Conservation (phyloP, 148 eudicot species). For the Drosera capensis region DNA sequence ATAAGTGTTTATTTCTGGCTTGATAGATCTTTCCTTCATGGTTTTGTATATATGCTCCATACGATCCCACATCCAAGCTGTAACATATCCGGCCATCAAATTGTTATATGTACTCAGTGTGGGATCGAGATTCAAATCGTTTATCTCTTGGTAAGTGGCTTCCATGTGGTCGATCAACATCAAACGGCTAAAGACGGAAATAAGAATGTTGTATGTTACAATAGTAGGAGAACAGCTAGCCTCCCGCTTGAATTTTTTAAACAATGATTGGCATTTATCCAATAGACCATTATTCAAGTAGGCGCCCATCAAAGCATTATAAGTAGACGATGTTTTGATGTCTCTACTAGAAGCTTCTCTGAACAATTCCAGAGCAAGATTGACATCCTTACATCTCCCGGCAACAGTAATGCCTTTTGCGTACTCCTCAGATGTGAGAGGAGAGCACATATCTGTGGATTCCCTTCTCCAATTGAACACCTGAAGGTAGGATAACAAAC, state of each 20-base stretch:
- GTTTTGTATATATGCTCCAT: constrained; percentile 51
- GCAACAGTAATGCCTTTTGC: constrained; percentile 50
- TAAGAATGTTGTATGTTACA: constrained; percentile 71
- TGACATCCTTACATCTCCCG: constrained; percentile 46
- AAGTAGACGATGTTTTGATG: constrained; percentile 28
- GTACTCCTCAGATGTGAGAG: constrained; percentile 60
- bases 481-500: constrained; percentile 16
- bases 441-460: constrained; percentile 19
- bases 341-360: constrained; percentile 40
- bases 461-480: constrained; percentile 71
- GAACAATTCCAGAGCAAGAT: constrained; percentile 55
- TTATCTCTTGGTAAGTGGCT: constrained; percentile 38
- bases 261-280: constrained; percentile 46
- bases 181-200: constrained; percentile 56
- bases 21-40: constrained; percentile 32
- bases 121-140: constrained; percentile 35
- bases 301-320: constrained; percentile 74
- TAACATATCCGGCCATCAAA: constrained; percentile 68
- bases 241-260: constrained; percentile 50
- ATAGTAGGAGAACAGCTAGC: constrained; percentile 39
- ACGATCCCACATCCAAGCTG: constrained; percentile 93
- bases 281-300: constrained; percentile 39
- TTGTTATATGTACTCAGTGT: constrained; percentile 44
- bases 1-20: constrained; percentile 37
- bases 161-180: constrained; percentile 84